These are phyloP conservation scores for Endotrypanum monterogeii DNA, from an alignment of 208 protist genomes.

Conservation along the genomic window DNA sequence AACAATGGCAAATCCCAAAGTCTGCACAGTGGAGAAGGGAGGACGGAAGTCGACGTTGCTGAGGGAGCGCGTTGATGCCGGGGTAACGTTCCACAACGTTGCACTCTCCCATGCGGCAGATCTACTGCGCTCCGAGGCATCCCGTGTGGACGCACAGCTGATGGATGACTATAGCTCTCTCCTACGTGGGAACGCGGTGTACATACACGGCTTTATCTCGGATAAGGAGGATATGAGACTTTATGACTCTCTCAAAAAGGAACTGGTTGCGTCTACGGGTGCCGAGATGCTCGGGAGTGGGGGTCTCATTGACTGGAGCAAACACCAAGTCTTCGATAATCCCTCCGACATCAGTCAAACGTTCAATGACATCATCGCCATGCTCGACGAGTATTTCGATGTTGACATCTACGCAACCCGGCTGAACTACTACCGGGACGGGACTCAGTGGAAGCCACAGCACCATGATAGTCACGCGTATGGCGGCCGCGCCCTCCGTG, in stretches of 20 bases:
- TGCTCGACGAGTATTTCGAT: conserved; percentile 91
- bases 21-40: not conserved
- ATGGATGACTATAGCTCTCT: conserved; percentile 71
- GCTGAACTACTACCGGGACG: conserved; percentile 93
- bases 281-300: conserved; percentile 52
- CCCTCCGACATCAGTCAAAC: conserved; percentile 78
- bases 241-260: conserved; percentile 69
- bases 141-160: conserved; percentile 73
- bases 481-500: conserved; percentile 55
- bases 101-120: conserved; percentile 57
- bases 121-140: conserved; percentile 69
- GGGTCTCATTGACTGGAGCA: conserved; percentile 91
- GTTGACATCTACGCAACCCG: conserved; percentile 90
- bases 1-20: not conserved
- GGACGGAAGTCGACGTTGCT: conserved; percentile 46
- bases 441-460: conserved; percentile 93
- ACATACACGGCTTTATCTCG: conserved; percentile 87
- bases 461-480: conserved; percentile 95
- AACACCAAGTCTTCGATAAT: conserved; percentile 92
- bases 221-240: conserved; percentile 53
- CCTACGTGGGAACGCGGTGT: conserved; percentile 80
- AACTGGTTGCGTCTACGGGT: conserved; percentile 70
- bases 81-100: conserved; percentile 67
- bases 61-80: conserved; percentile 35
- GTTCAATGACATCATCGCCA: conserved; percentile 86